phyloP scores from a whole-genome alignment of 345 rosid species.

The Eucalyptus victrix region DNA sequence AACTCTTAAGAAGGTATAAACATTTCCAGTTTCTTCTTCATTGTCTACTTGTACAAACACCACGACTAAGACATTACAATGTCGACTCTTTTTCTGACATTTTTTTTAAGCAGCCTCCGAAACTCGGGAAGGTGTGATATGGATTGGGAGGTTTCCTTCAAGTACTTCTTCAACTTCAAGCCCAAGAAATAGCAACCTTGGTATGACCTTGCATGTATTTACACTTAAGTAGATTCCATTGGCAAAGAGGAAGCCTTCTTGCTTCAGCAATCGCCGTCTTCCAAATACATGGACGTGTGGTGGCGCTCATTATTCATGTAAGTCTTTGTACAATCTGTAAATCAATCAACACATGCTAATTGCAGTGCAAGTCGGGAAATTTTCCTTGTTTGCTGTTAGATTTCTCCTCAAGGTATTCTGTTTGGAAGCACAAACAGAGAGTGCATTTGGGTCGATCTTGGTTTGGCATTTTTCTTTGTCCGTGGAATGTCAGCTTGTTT shows the following conservation, averaged over 20 bases:
- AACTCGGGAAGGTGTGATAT: conserved; percentile 15
- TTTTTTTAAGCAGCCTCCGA: conserved; percentile 26
- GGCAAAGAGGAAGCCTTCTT: background rate
- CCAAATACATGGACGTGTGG: background rate
- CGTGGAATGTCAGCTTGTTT: background rate
- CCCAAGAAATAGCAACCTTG: background rate
- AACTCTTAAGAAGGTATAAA: conserved; percentile 64
- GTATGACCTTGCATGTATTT: background rate
- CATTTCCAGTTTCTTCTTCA: background rate
- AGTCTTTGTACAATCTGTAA: background rate
- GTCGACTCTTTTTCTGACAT: background rate
- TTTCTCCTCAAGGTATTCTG: background rate
- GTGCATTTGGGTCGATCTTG: background rate
- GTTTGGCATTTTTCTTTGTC: background rate
- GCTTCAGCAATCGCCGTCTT: background rate
- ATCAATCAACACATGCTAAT: background rate
- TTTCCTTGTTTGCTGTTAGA: background rate
- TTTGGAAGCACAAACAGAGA: background rate
- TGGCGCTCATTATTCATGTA: background rate
- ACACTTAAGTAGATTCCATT: background rate
- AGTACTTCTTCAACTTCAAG: background rate
- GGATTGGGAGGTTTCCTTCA: background rate
- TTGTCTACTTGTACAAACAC: background rate
- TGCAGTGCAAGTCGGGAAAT: background rate
- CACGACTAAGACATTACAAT: background rate